Percentiles rank a stretch among this genome's conserved stretches.
Evolutionary conservation across 441 rosid genomes (phyloP).

Genomic region (Geranium incanum): DNA sequence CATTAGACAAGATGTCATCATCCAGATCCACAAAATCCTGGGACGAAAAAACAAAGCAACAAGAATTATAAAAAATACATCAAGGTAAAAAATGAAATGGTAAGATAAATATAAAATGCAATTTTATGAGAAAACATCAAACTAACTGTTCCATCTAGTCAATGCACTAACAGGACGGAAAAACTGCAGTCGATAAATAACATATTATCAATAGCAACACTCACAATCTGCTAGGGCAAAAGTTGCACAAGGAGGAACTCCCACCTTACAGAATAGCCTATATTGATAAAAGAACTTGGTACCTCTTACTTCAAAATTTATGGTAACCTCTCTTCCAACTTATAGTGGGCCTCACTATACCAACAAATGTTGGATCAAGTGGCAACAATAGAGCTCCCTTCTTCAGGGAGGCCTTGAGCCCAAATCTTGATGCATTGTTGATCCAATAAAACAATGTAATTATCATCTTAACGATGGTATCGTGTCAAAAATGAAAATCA

Average conservation of each 20-base stretch:
- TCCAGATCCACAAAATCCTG: conserved; percentile 77
- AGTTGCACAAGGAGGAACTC: neutral
- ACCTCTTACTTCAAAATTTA: no score
- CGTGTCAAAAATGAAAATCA: neutral
- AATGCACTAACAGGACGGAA: neutral
- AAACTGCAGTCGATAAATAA: neutral
- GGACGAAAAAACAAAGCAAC: conserved; percentile 3
- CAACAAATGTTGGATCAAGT: no score
- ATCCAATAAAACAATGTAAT: neutral
- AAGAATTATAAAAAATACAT: neutral
- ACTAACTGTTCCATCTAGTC: neutral
- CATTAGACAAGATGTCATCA: conserved; percentile 41
- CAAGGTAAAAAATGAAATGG: neutral
- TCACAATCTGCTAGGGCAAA: neutral
- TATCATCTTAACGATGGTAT: neutral
- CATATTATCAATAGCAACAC: neutral
- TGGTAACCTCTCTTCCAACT: no score
- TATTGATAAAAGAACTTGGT: neutral
- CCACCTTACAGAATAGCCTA: neutral
- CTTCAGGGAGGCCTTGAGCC: no score
- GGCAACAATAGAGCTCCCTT: no score
- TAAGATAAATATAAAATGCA: neutral
- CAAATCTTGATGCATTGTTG: no score
- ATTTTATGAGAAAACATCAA: neutral
- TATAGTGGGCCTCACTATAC: no score